Evolutionary conservation across 345 rosid species (phyloP).

Genomic region (Pseudoturritis turrita): DNA sequence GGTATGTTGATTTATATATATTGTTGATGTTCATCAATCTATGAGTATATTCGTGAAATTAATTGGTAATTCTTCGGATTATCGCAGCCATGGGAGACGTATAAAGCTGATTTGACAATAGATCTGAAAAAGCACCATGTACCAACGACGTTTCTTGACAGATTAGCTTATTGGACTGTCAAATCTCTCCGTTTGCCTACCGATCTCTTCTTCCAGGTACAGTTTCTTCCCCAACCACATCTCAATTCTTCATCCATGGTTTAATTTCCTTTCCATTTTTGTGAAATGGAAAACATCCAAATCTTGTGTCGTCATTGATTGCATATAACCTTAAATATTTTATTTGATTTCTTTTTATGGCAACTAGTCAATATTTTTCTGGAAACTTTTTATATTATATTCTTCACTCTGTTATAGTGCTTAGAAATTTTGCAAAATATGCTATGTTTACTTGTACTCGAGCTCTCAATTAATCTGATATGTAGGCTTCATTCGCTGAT

Average conservation of each 20-base stretch:
- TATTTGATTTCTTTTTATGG: neutral
- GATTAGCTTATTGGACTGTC: constrained; percentile 63
- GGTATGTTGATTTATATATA: constrained; percentile 21
- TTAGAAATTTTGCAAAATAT: neutral
- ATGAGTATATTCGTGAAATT: neutral
- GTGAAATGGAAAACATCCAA: neutral
- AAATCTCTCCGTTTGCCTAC: constrained; percentile 67
- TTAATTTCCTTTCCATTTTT: neutral
- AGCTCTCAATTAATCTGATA: too few species aligned
- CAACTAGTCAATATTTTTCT: neutral
- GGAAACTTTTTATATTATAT: neutral
- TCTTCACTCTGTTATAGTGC: neutral
- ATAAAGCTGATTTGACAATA: constrained; percentile 50
- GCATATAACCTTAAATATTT: neutral
- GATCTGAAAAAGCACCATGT: constrained; percentile 70
- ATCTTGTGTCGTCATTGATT: neutral
- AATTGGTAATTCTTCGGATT: neutral
- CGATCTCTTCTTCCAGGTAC: constrained; percentile 72
- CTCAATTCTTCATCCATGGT: neutral
- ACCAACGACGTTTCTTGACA: constrained; percentile 47
- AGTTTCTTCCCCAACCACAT: neutral
- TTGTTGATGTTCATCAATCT: neutral
- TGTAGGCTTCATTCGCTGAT: too few species aligned
- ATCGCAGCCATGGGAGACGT: constrained; percentile 42
- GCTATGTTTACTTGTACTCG: too few species aligned